phyloP scores from a whole-genome alignment of 495 filamentous ascomycete species.

The Tuber magnatum region DNA sequence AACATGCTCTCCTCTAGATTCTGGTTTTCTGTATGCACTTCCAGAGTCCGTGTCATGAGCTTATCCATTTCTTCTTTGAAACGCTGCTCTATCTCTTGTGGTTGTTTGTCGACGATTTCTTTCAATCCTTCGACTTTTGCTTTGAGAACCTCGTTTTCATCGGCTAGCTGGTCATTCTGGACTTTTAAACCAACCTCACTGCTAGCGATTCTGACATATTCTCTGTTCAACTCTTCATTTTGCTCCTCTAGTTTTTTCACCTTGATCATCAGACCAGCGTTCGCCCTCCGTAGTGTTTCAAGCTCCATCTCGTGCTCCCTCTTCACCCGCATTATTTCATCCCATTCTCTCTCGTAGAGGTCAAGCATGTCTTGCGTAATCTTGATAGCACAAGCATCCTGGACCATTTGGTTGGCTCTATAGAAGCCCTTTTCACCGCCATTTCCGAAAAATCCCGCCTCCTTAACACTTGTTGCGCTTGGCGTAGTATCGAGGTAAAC shows the following conservation, averaged over 20 bases:
- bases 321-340: conserved; percentile 70
- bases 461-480: conserved; percentile 75
- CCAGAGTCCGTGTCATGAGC: conserved; percentile 83
- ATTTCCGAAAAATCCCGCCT: conserved; percentile 95
- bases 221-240: conserved; percentile 78
- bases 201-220: conserved; percentile 86
- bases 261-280: conserved; percentile 56
- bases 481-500: conserved; percentile 92
- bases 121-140: conserved; percentile 76
- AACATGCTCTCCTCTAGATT: conserved; percentile 79
- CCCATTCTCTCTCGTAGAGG: conserved; percentile 80
- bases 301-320: conserved; percentile 76
- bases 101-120: conserved; percentile 78
- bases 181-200: conserved; percentile 88
- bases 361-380: conserved; percentile 73
- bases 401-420: conserved; percentile 83
- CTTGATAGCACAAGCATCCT: conserved; percentile 84
- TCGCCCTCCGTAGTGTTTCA: conserved; percentile 62
- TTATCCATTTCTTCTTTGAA: conserved; percentile 82
- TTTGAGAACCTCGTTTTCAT: conserved; percentile 77
- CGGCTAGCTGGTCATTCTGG: conserved; percentile 78
- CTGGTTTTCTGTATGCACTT: conserved; percentile 91
- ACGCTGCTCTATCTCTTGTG: conserved; percentile 74
- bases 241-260: conserved; percentile 79
- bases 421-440: conserved; percentile 94